A percentile compares a stretch with the other conserved stretches of the same genome.
phyloP scores from a whole-genome alignment of 2,329 filamentous ascomycete species.

The Lasiodiplodia hormozganensis region DNA sequence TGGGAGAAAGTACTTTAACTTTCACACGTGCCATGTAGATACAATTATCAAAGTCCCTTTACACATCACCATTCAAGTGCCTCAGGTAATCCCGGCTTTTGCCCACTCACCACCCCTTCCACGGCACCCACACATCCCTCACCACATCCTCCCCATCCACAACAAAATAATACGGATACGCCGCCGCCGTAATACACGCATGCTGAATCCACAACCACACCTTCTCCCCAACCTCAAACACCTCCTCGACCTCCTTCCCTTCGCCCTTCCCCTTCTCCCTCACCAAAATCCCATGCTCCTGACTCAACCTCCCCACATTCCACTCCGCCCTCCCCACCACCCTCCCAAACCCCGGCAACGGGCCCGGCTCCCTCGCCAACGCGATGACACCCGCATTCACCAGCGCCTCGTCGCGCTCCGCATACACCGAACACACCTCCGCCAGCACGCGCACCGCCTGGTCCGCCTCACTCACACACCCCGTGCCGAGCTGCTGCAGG shows the following conservation, averaged over 20 bases:
- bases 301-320: constrained; percentile 24
- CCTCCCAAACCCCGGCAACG: constrained; percentile 19
- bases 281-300: constrained; percentile 28
- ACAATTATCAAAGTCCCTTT: no score
- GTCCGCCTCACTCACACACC: constrained; percentile 8
- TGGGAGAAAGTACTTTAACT: background rate
- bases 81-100: no score
- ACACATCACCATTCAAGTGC: no score
- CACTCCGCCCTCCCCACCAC: constrained; percentile 8
- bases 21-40: no score
- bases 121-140: constrained; percentile 27
- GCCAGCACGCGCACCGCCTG: constrained; percentile 26
- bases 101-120: constrained; percentile 27
- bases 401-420: constrained; percentile 25
- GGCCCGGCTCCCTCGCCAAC: constrained; percentile 19
- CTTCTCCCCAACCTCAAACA: constrained; percentile 38
- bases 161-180: constrained; percentile 28
- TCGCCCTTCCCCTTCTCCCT: background rate
- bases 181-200: constrained; percentile 28
- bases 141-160: constrained; percentile 28
- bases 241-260: constrained; percentile 32
- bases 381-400: constrained; percentile 24
- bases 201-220: constrained; percentile 28
- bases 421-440: constrained; percentile 27
- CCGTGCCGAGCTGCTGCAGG: constrained; percentile 29